A percentile compares a stretch with the other conserved stretches of the same genome.
phyloP scores from a whole-genome alignment of 352 stramenopile species.

The Phytophthora cactorum region DNA sequence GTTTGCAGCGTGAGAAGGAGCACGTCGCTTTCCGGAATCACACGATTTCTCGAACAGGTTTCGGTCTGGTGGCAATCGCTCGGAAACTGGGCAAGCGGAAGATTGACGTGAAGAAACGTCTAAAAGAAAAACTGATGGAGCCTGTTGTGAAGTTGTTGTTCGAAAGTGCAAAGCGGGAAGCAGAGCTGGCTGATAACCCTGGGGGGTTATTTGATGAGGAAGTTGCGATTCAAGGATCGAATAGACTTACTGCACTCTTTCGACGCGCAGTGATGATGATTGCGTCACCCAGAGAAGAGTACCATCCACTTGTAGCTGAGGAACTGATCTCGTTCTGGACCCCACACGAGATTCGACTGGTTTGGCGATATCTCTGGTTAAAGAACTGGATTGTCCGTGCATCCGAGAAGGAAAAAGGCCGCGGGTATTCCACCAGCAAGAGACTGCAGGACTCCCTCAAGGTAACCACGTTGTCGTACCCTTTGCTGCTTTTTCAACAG shows the following conservation, averaged over 20 bases:
- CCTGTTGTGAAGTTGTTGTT: conserved; percentile 60
- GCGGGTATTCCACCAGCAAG: conserved; percentile 70
- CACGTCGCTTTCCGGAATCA: conserved; percentile 68
- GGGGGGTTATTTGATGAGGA: conserved; percentile 74
- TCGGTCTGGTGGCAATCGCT: conserved; percentile 68
- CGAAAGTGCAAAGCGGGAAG: conserved; percentile 66
- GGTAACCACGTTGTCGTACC: conserved; percentile 70
- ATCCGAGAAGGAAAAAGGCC: conserved; percentile 70
- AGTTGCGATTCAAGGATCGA: conserved; percentile 53
- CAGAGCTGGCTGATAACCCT: conserved; percentile 47
- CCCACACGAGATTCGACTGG: conserved; percentile 70
- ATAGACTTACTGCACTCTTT: conserved; percentile 75
- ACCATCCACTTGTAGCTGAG: conserved; percentile 81
- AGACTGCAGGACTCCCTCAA: conserved; percentile 77
- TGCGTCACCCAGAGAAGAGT: conserved; percentile 69
- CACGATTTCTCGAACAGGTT: conserved; percentile 61
- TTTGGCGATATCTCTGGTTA: conserved; percentile 87
- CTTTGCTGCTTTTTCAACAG: conserved; percentile 73
- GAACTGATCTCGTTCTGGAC: conserved; percentile 86
- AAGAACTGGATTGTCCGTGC: conserved; percentile 87
- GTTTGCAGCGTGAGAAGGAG: conserved; percentile 63
- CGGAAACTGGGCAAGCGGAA: conserved; percentile 68
- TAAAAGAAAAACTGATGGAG: conserved; percentile 75
- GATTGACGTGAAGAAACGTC: conserved; percentile 82
- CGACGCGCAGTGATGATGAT: conserved; percentile 85